These are phyloP conservation scores for Flaveria floridana DNA, from an alignment of 140 eudicot genomes.

Conservation along the genomic window DNA sequence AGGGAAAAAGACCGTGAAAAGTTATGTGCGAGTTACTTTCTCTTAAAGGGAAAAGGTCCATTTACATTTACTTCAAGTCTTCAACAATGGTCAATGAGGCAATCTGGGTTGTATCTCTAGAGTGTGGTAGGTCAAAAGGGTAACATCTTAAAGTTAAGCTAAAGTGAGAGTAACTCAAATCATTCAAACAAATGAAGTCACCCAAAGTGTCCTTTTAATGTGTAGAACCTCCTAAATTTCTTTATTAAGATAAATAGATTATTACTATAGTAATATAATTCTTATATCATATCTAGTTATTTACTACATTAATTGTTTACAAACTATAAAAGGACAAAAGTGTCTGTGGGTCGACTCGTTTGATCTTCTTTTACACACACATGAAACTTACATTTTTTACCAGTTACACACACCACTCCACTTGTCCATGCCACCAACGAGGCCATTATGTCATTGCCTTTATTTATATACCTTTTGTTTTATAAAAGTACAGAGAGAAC, in stretches of 20 bases:
- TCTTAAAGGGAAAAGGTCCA: neutral
- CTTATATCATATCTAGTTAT: neutral
- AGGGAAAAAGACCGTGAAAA: neutral
- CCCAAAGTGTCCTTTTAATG: neutral
- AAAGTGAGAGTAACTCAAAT: neutral
- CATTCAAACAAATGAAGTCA: no score
- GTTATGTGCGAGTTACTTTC: neutral
- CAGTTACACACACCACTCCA: neutral
- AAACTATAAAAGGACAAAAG: neutral
- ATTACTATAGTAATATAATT: no score
- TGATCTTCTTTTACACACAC: neutral
- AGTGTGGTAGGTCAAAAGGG: neutral
- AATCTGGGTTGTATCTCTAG: neutral
- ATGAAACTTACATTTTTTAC: neutral
- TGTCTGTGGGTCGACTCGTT: neutral
- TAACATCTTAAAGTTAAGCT: neutral
- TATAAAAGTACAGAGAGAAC: constrained; percentile 63
- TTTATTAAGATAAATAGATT: neutral
- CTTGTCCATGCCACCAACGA: neutral
- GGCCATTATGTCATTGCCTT: constrained; percentile 1
- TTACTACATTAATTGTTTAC: neutral
- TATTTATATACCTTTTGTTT: constrained; percentile 16
- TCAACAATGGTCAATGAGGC: neutral
- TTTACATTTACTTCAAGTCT: neutral
- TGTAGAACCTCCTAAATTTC: neutral